These are phyloP conservation scores for Backusella sp. DNA, from an alignment of 192 early-diverging fungal species.

Conservation along the genomic window DNA sequence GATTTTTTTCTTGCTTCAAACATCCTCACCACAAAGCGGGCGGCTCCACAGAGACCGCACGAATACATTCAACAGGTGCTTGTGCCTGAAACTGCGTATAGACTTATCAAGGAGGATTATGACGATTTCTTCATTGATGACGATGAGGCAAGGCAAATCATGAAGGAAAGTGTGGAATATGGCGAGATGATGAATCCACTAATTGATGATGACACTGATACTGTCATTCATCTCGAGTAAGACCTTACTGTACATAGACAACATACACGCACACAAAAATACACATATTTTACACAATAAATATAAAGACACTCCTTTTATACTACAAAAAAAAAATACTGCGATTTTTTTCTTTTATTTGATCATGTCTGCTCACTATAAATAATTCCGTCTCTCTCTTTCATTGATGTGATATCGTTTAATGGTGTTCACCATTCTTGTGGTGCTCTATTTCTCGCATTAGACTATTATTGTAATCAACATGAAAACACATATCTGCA, in stretches of 20 bases:
- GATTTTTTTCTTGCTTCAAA: conserved; percentile 34
- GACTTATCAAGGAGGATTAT: conserved; percentile 49
- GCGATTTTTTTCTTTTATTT: neutral
- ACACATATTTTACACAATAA: neutral
- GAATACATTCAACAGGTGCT: conserved; percentile 58
- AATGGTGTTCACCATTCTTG: conserved; percentile 83
- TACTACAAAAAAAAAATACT: neutral
- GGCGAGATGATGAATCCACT: conserved; percentile 13
- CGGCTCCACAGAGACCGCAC: conserved; percentile 43
- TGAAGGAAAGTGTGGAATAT: conserved; percentile 24
- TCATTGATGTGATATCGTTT: conserved; percentile 22
- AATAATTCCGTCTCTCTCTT: neutral
- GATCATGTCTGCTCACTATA: neutral
- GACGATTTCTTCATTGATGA: neutral
- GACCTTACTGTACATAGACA: neutral
- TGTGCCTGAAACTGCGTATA: conserved; percentile 45
- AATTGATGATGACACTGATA: neutral
- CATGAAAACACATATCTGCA: too few relatives aligned
- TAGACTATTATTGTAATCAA: neutral
- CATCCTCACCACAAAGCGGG: conserved; percentile 26
- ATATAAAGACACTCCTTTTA: neutral
- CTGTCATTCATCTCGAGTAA: too few relatives aligned
- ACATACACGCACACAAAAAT: neutral
- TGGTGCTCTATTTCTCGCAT: conserved; percentile 58
- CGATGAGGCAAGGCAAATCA: conserved; percentile 11